Evolutionary conservation across 768 basidiomycete species (phyloP).

Genomic region (Royoungia palumana): DNA sequence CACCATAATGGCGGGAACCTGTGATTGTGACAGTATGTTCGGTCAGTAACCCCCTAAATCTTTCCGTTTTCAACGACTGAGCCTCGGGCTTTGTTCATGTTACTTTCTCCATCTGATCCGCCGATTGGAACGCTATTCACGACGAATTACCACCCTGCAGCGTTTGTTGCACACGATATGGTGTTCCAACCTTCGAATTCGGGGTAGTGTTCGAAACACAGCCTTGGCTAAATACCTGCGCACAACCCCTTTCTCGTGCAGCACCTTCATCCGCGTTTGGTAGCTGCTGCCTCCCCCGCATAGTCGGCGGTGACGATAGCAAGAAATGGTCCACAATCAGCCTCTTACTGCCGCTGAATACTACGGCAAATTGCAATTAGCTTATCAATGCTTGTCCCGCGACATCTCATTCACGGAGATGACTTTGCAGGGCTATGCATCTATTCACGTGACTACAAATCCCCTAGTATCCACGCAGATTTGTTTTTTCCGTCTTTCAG

Average conservation of each 20-base stretch:
- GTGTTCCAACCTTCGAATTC: neutral
- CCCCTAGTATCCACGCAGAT: too few relatives aligned
- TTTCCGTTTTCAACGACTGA: conserved; percentile 1
- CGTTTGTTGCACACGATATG: neutral
- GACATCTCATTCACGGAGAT: conserved; percentile 23
- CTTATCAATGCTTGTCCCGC: neutral
- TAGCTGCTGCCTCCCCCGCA: conserved; percentile 7
- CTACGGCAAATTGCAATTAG: neutral
- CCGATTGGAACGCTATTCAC: conserved; percentile 1
- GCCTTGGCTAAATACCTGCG: neutral
- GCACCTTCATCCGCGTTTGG: neutral
- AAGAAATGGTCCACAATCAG: conserved; percentile 10
- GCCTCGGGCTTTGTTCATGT: conserved; percentile 7
- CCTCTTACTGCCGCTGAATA: conserved; percentile 21
- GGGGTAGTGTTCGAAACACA: neutral
- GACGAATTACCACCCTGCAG: conserved; percentile 5
- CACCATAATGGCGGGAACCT: neutral
- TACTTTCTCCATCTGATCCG: conserved; percentile 20
- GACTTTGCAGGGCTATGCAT: conserved; percentile 10
- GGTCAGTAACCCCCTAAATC: neutral
- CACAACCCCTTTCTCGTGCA: neutral
- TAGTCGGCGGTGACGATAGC: conserved; percentile 16
- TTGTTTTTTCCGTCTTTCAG: too few relatives aligned
- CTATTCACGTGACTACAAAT: conserved; percentile 2
- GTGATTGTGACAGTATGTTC: neutral